Conservation (phyloP, 257 asterid species). For the Solanum paucissectum region DNA sequence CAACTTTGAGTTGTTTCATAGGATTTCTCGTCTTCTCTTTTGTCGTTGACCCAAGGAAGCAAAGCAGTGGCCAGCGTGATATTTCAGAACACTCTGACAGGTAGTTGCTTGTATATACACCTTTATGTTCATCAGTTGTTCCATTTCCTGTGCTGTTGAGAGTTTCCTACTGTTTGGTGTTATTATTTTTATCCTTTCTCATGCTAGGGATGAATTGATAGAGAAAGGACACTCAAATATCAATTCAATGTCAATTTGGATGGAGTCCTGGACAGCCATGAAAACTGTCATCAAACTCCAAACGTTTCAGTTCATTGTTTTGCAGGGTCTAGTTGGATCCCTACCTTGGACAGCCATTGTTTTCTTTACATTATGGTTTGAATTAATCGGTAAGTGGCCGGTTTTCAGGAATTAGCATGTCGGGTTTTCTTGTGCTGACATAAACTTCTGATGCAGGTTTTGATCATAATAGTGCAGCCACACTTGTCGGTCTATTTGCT, state of each 20-base stretch:
- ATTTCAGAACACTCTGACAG: conserved; percentile 31
- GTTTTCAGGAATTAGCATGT: background rate
- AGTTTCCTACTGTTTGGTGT: background rate
- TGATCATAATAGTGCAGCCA: conserved; percentile 79
- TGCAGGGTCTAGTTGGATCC: conserved; percentile 92
- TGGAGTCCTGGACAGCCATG: conserved; percentile 84
- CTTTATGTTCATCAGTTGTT: background rate
- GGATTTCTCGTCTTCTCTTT: conserved; percentile 67
- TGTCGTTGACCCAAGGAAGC: conserved; percentile 68
- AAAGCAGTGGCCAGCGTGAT: conserved; percentile 18
- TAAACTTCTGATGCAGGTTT: conserved; percentile 46
- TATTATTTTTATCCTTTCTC: conserved; percentile 3
- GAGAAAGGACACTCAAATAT: conserved; percentile 21
- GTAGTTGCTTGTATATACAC: conserved; percentile 20
- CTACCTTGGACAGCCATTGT: conserved; percentile 95
- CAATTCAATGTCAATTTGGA: conserved; percentile 50
- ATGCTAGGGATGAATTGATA: conserved; percentile 54
- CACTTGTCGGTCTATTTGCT: conserved; percentile 74
- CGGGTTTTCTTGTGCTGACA: background rate
- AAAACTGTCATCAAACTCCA: conserved; percentile 67
- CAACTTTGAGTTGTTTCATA: conserved; percentile 62
- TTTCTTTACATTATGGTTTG: conserved; percentile 88
- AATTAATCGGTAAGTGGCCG: conserved; percentile 55
- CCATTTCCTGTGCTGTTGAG: background rate
- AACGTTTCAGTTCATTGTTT: conserved; percentile 83